Base-by-base conservation (phyloP, 306 rosid species). In the Prosopis cineraria region DNA sequence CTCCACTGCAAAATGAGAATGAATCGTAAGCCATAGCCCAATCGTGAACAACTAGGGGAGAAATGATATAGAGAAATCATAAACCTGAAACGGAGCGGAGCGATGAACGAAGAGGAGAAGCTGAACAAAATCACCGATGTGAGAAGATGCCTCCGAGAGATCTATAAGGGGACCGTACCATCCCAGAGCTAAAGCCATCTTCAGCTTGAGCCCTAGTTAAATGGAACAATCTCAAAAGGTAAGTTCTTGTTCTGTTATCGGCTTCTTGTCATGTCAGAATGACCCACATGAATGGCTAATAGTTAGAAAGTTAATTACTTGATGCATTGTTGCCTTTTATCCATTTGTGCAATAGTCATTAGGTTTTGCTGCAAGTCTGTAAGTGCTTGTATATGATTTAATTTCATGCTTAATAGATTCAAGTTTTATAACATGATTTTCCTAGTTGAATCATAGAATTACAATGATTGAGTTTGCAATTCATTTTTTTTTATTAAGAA, bases 121-220 rank as follows among this genome's bases (percentile, higher is more conserved):
- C 82, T 93, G 93, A 39, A 91, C 96, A 79, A 88, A 90, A 78
- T n/a, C n/a, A n/a, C n/a, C n/a, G n/a, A n/a, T n/a, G n/a, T n/a
- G n/a, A n/a, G n/a, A n/a, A n/a, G n/a, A 70, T 16, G 96, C 90
- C 29, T 11, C 5, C 39, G 77, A 76, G 68, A 93, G 93, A 53
- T 91, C 93, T 45, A 93, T 84, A 22, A 91, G 92, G 58, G 98
- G 96, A 47, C 97, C 98, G 75, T 80, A 93, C 98, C 98, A 93
- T 55, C 97, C 97, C 52, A 90, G 65, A 0, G 74, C 82, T 24
- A 91, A 91, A 77, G 70, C 79, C 94, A 81, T 90, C n/a, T 34
- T 40, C 25, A 7, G 43, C 17, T 36, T 16, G 40, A 33, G 36
- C 36, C 36, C 2, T 33, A 4, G n/a, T n/a, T n/a, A n/a, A n/a